Percentiles rank a stretch among this genome's conserved stretches.
phyloP scores from a whole-genome alignment of 208 protist genomes.

The Endotrypanum monterogeii region DNA sequence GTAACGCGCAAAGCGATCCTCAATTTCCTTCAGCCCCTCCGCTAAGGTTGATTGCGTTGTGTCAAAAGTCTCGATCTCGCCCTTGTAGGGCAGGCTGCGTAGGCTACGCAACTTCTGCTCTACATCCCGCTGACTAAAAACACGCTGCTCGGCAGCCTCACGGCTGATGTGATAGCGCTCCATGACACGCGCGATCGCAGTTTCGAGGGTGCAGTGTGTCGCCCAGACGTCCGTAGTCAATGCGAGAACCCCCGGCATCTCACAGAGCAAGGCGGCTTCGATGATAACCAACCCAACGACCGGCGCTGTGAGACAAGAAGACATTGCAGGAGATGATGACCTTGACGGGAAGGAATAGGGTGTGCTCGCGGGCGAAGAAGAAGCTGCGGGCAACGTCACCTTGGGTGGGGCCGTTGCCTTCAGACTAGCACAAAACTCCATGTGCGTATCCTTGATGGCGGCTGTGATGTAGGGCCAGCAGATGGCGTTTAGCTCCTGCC shows the following conservation, averaged over 20 bases:
- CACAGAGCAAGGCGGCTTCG: conserved; percentile 74
- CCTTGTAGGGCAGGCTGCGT: conserved; percentile 36
- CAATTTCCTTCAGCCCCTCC: conserved; percentile 49
- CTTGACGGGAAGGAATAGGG: neutral
- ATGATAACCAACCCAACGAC: conserved; percentile 54
- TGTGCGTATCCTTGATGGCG: conserved; percentile 42
- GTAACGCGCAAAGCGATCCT: conserved; percentile 45
- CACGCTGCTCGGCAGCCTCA: conserved; percentile 44
- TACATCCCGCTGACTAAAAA: conserved; percentile 45
- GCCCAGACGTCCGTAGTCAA: conserved; percentile 73
- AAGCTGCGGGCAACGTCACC: neutral
- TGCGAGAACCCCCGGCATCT: conserved; percentile 33
- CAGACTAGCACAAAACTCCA: neutral
- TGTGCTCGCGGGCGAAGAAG: neutral
- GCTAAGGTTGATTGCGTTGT: conserved; percentile 48
- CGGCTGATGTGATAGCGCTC: conserved; percentile 45
- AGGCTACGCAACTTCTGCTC: conserved; percentile 36
- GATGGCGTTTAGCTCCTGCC: conserved; percentile 59
- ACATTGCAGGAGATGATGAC: conserved; percentile 1
- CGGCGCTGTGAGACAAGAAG: neutral
- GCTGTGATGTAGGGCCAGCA: conserved; percentile 74
- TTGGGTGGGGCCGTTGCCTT: neutral
- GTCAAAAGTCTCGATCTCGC: conserved; percentile 52
- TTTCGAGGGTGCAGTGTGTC: conserved; percentile 49
- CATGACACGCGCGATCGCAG: conserved; percentile 52